phyloP scores from a whole-genome alignment of 306 rosid species.

The Quercus parvula region DNA sequence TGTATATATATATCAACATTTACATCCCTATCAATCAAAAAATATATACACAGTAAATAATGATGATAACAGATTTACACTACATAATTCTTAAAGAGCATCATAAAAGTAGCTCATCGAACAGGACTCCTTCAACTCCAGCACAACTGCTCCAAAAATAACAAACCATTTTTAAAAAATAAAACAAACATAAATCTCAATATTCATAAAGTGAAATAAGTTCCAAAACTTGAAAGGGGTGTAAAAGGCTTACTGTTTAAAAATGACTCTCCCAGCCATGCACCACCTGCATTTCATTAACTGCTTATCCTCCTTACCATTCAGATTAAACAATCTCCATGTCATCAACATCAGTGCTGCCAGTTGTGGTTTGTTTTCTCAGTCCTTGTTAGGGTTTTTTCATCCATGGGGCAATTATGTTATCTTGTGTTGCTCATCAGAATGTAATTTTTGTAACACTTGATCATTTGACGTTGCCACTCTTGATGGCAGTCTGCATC shows the following conservation, averaged over 20 bases:
- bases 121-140: conserved; percentile 20
- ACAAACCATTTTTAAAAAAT: background rate
- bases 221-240: conserved; percentile 7
- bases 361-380: conserved; percentile 21
- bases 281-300: conserved; percentile 5
- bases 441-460: background rate
- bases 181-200: background rate
- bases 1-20: conserved; percentile 24
- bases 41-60: conserved; percentile 10
- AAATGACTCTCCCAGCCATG: conserved; percentile 17
- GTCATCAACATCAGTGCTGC: conserved; percentile 13
- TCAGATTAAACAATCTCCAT: conserved; percentile 4
- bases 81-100: conserved; percentile 25
- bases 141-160: conserved; percentile 37
- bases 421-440: conserved; percentile 6
- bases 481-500: conserved; percentile 45
- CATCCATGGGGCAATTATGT: conserved; percentile 7
- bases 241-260: conserved; percentile 10
- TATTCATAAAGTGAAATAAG: background rate
- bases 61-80: conserved; percentile 19
- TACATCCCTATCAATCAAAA: conserved; percentile 34
- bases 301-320: background rate
- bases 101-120: conserved; percentile 21
- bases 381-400: conserved; percentile 2
- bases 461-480: conserved; percentile 36